Evolutionary conservation across 257 asterid species (phyloP).

Genomic region (Fraxinus cuspidata): DNA sequence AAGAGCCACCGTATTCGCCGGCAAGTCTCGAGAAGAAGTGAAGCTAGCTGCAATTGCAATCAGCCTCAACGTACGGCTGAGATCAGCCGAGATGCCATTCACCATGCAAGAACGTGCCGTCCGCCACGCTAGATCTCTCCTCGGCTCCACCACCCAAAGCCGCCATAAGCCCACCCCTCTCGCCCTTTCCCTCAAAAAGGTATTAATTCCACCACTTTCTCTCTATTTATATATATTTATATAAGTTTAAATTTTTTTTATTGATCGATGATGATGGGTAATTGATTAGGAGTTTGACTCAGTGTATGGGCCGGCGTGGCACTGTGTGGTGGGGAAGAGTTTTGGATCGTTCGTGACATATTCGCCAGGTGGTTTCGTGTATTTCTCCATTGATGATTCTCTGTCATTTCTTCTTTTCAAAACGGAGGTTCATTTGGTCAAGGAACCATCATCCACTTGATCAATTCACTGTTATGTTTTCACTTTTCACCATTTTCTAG

Average conservation of each 20-base stretch:
- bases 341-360: constrained; percentile 89
- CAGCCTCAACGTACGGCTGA: constrained; percentile 53
- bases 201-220: not conserved
- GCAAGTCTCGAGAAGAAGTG: constrained; percentile 38
- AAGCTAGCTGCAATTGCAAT: constrained; percentile 66
- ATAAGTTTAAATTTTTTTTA: not conserved
- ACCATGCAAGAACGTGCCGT: constrained; percentile 83
- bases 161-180: constrained; percentile 64
- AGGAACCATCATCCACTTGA: constrained; percentile 23
- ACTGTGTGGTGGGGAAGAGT: constrained; percentile 88
- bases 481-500: not conserved
- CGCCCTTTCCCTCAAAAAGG: constrained; percentile 82
- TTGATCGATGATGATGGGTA: not conserved
- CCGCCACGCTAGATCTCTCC: constrained; percentile 55
- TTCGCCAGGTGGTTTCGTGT: constrained; percentile 76
- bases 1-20: not conserved
- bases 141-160: constrained; percentile 44
- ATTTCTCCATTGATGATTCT: constrained; percentile 76
- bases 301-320: constrained; percentile 92
- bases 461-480: not conserved
- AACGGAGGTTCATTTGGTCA: constrained; percentile 66
- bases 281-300: constrained; percentile 69
- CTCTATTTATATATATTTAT: not conserved
- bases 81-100: constrained; percentile 74
- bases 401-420: constrained; percentile 80